These are phyloP conservation scores for Nicotiana tabacum DNA, from an alignment of 257 asterid species.

Conservation along the genomic window DNA sequence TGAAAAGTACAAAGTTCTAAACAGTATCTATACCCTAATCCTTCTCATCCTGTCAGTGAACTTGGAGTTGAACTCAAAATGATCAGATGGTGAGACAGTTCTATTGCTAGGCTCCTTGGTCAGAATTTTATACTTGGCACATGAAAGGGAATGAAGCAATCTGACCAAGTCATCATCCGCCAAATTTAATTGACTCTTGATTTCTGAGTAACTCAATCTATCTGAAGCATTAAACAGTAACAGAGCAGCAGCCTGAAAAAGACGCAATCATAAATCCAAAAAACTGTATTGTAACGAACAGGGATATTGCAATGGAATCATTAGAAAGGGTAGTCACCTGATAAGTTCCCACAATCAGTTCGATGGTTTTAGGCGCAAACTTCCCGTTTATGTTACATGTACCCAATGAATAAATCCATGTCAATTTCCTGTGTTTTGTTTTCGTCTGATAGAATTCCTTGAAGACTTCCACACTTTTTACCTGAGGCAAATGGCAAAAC, in stretches of 20 bases:
- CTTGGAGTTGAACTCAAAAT: slow-evolving; percentile 47
- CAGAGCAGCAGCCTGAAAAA: slow-evolving; percentile 44
- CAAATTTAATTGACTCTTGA: slow-evolving; percentile 42
- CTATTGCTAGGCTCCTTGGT: slow-evolving; percentile 37
- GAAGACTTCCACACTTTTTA: slow-evolving; percentile 48
- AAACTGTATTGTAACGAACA: neutral
- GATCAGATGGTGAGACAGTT: slow-evolving; percentile 34
- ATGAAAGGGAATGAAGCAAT: slow-evolving; percentile 50
- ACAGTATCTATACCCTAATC: slow-evolving; percentile 33
- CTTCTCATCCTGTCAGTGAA: slow-evolving; percentile 52
- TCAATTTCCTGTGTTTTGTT: slow-evolving; percentile 43
- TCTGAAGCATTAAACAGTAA: slow-evolving; percentile 44
- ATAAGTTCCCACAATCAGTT: slow-evolving; percentile 44
- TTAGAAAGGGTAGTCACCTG: slow-evolving; percentile 28
- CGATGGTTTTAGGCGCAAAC: slow-evolving; percentile 40
- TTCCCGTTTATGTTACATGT: slow-evolving; percentile 43
- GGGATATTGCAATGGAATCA: neutral
- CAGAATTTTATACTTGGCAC: slow-evolving; percentile 54
- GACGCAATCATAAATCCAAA: neutral
- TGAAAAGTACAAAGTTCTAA: neutral
- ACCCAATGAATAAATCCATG: slow-evolving; percentile 56
- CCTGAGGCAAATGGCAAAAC: slow-evolving; percentile 27
- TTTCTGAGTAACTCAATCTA: slow-evolving; percentile 44
- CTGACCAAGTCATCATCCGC: slow-evolving; percentile 48
- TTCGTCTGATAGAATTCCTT: slow-evolving; percentile 38